Conservation (phyloP, 208 protist species). For the Trichomonas tenax region DNA sequence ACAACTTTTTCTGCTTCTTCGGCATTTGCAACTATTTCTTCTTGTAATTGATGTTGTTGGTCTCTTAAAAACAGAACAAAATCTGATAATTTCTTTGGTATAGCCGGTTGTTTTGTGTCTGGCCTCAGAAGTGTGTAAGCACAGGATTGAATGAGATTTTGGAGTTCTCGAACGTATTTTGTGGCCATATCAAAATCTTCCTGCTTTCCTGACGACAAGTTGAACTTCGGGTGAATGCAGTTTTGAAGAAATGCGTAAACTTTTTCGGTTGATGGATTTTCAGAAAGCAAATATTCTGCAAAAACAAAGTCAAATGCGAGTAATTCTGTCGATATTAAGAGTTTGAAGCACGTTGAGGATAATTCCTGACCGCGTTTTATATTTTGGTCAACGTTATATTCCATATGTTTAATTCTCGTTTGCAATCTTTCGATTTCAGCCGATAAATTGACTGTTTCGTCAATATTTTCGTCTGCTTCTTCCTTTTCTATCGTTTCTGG, state of each 20-base stretch:
- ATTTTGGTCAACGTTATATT: slow-evolving; percentile 12
- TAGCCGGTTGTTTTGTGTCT: not conserved
- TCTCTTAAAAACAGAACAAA: not conserved
- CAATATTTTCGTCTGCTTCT: not conserved
- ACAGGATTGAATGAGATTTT: not conserved
- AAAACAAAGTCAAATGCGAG: not conserved
- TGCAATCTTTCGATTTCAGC: not conserved
- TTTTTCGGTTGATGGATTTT: not conserved
- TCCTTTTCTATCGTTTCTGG: not conserved
- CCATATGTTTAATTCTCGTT: not conserved
- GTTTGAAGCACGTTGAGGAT: not conserved
- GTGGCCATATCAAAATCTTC: not conserved
- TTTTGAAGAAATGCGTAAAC: not conserved
- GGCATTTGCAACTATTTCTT: not conserved
- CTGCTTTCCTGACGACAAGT: not conserved
- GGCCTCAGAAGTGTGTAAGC: not conserved
- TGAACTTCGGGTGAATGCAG: not conserved
- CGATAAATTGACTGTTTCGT: not conserved
- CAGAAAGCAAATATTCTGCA: not conserved
- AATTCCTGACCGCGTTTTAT: not conserved
- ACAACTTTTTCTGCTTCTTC: not conserved
- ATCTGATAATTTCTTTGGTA: not conserved
- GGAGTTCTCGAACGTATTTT: not conserved
- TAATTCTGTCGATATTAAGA: not conserved
- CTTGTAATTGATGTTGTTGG: not conserved